A percentile compares a stretch with the other conserved stretches of the same genome.
These are phyloP conservation scores for Tolypocladium nubicola DNA, from an alignment of 2,329 filamentous ascomycete species.

Conservation along the genomic window DNA sequence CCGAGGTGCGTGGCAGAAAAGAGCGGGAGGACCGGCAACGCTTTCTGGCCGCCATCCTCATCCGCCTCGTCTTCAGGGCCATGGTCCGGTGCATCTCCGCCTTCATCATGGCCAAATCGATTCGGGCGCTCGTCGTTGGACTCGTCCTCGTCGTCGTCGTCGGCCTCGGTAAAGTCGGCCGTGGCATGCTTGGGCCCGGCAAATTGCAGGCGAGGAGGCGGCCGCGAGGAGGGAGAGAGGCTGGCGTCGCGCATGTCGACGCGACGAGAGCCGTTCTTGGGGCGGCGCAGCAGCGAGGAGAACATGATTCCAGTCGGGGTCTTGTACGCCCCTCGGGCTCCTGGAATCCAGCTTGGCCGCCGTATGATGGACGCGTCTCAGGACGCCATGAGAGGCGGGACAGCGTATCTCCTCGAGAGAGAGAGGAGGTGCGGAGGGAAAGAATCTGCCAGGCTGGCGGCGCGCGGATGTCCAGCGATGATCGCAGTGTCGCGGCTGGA, in stretches of 20 bases:
- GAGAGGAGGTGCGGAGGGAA: conserved; percentile 8
- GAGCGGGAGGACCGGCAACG: conserved; percentile 52
- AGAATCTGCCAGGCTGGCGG: not conserved
- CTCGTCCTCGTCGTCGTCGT: conserved; percentile 41
- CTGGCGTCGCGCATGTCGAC: conserved; percentile 17
- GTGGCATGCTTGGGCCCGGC: conserved; percentile 37
- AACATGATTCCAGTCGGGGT: conserved; percentile 19
- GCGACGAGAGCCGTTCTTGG: conserved; percentile 22
- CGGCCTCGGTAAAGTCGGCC: conserved; percentile 55
- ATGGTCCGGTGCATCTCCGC: conserved; percentile 32
- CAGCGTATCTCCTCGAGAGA: conserved; percentile 5
- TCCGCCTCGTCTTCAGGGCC: conserved; percentile 39
- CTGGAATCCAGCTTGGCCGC: conserved; percentile 10
- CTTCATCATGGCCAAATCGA: conserved; percentile 27
- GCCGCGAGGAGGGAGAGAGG: conserved; percentile 20
- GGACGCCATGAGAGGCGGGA: conserved; percentile 9
- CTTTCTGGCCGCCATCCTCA: conserved; percentile 20
- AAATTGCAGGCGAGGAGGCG: conserved; percentile 14
- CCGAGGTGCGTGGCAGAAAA: conserved; percentile 73
- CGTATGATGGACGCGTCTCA: conserved; percentile 11
- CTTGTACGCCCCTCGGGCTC: not conserved
- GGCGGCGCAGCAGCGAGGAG: conserved; percentile 23
- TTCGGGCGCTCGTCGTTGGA: conserved; percentile 23
- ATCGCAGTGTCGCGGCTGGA: not conserved
- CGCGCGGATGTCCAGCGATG: not conserved